Evolutionary conservation across 352 stramenopile genomes (phyloP), one percentile per base, ranked within the genome.

Genomic region (Thalassiosira ordinaria): DNA sequence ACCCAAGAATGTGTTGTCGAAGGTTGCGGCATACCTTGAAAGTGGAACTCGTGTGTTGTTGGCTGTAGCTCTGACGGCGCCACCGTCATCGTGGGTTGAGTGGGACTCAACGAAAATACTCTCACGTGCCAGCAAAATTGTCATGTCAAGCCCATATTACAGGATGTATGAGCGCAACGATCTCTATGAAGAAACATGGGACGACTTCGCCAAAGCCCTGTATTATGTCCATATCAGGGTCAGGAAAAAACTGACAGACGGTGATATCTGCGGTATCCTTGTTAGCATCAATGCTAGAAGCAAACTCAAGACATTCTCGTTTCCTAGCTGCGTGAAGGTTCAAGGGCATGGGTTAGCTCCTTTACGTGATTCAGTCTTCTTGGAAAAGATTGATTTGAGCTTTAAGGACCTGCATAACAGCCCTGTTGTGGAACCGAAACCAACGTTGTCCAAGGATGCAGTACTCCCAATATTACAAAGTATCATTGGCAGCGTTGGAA

Each of bases 321-420:
- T 65, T 0, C 26, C 56, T 9, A 24, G 47, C 31, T 63, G 55
- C 44, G 2, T 63, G 22, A 44, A 41, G 2, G 16, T 63, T 20
- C 20, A 5, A 14, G 56, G 56, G 16, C 13, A 47, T 65, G 56
- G 56, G 14, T n/a, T 65, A 7, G 56, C 16, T 4, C 56, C 56
- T 11, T 29, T 65, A 5, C 3, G 22, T 11, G 56, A 18, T 29
- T 65, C 56, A 29, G 37, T 27, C 22, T n/a, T 65, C 14, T n/a
- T 65, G 26, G 56, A 65, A 31, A 16, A 51, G 29, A 51, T 65
- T 9, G 56, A 65, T 51, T 33, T 65, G 16, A 49, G 56, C 4
- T 20, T 65, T 46, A 29, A 47, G 9, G 14, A 11, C 33, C 33
- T 11, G 5, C 11, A 11, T 11, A 11, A 11, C 5, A 41, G 5